Conservation (phyloP, 225 moss, liverwort and hornwort genomes). For the Physcomitrium patens region DNA sequence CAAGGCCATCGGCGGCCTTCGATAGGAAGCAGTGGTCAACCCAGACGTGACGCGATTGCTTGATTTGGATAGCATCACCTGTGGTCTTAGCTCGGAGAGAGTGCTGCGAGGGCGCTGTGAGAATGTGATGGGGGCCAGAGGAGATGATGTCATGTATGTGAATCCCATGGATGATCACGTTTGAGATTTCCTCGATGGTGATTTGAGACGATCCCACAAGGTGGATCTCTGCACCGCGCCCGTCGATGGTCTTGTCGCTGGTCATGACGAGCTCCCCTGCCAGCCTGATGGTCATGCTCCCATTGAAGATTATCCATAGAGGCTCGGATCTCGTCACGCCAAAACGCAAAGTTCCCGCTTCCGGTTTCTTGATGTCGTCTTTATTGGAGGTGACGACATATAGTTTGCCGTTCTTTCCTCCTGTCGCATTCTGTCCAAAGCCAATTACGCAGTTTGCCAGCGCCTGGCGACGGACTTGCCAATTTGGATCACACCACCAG, state of each 20-base stretch:
- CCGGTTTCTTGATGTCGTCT: conserved; percentile 32
- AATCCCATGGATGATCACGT: conserved; percentile 56
- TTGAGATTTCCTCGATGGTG: conserved; percentile 26
- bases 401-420: conserved; percentile 43
- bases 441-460: conserved; percentile 52
- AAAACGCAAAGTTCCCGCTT: conserved; percentile 48
- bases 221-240: conserved; percentile 46
- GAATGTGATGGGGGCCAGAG: conserved; percentile 23
- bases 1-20: conserved; percentile 32
- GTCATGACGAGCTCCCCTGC: conserved; percentile 37
- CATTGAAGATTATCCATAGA: conserved; percentile 50
- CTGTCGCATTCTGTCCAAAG: conserved; percentile 46
- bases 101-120: neutral
- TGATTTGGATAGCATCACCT: conserved; percentile 49
- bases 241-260: conserved; percentile 61
- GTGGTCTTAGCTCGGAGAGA: conserved; percentile 4
- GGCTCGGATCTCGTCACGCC: conserved; percentile 39
- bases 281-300: conserved; percentile 48
- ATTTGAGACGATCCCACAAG: conserved; percentile 43
- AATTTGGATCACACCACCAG: conserved; percentile 52
- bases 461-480: conserved; percentile 31
- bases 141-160: conserved; percentile 33
- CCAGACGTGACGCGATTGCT: conserved; percentile 26
- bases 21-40: conserved; percentile 37
- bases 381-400: conserved; percentile 40